phyloP scores from a whole-genome alignment of 2,329 filamentous ascomycete species.

The Parastagonospora avenae region DNA sequence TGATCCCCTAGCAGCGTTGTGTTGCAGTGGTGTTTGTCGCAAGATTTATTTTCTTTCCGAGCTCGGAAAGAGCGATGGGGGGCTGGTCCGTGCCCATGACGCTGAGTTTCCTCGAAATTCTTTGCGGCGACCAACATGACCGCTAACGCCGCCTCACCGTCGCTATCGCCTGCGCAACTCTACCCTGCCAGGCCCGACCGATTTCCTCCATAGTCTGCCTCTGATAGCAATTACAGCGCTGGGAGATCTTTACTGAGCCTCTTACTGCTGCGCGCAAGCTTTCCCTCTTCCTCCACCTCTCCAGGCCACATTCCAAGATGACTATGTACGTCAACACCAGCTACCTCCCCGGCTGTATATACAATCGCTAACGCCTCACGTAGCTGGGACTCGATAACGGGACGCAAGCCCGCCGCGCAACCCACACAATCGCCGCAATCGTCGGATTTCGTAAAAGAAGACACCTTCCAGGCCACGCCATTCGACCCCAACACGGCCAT shows the following conservation, averaged over 20 bases:
- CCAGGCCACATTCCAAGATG: slow-evolving; percentile 35
- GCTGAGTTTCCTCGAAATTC: slow-evolving; percentile 37
- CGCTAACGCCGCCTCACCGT: slow-evolving; percentile 21
- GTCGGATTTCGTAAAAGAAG: slow-evolving; percentile 43
- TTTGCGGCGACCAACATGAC: slow-evolving; percentile 30
- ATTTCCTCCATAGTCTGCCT: slow-evolving; percentile 10
- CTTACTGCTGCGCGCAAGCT: slow-evolving; percentile 25
- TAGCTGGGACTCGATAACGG: slow-evolving; percentile 63
- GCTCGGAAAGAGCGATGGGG: slow-evolving; percentile 29
- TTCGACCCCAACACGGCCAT: slow-evolving; percentile 73
- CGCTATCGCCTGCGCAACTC: slow-evolving; percentile 37
- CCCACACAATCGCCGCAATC: slow-evolving; percentile 46
- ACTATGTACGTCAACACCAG: slow-evolving; percentile 35
- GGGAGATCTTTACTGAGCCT: slow-evolving; percentile 17
- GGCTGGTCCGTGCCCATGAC: slow-evolving; percentile 28
- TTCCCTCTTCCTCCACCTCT: slow-evolving; percentile 19
- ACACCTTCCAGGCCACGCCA: slow-evolving; percentile 59
- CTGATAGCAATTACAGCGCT: slow-evolving; percentile 25
- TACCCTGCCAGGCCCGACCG: slow-evolving; percentile 12
- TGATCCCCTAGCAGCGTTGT: too few species aligned
- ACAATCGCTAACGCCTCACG: slow-evolving; percentile 4
- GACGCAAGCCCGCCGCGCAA: slow-evolving; percentile 60
- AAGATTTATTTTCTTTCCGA: slow-evolving; percentile 29
- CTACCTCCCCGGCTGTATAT: background rate
- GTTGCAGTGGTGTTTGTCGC: slow-evolving; percentile 2